phyloP scores from a whole-genome alignment of 192 early-diverging fungal genomes.

The Diversispora eburnea region DNA sequence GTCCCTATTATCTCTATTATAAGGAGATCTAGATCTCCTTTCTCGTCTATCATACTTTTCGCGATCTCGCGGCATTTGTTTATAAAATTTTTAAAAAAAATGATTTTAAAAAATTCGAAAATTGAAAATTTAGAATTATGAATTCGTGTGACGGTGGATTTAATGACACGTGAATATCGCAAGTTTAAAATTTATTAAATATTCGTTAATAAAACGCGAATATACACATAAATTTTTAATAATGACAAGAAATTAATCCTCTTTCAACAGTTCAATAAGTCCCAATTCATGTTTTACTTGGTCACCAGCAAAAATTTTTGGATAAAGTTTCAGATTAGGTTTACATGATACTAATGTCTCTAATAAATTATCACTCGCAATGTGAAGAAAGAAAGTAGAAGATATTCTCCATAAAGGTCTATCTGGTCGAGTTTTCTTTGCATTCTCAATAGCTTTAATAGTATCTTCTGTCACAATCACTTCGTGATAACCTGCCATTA shows the following conservation, averaged over 20 bases:
- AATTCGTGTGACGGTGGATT: too few relatives aligned
- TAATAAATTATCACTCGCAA: constrained; percentile 61
- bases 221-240: too few relatives aligned
- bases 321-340: constrained; percentile 48
- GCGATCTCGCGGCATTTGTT: not conserved
- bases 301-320: constrained; percentile 55
- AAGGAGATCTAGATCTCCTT: constrained; percentile 2
- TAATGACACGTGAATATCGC: too few relatives aligned
- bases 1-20: too few relatives aligned
- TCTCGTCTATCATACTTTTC: constrained; percentile 9
- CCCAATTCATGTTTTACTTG: constrained; percentile 64
- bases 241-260: too few relatives aligned
- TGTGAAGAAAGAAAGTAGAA: constrained; percentile 70
- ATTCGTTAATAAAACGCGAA: too few relatives aligned
- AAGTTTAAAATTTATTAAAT: too few relatives aligned
- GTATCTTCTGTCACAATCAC: constrained; percentile 61
- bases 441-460: constrained; percentile 27
- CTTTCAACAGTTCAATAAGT: constrained; percentile 54
- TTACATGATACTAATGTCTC: constrained; percentile 50
- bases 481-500: constrained; percentile 68
- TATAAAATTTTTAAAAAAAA: too few relatives aligned
- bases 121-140: too few relatives aligned
- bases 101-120: too few relatives aligned
- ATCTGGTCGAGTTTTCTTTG: constrained; percentile 16
- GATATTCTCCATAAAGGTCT: constrained; percentile 69